A percentile compares a stretch with the other conserved stretches of the same genome.
These are phyloP conservation scores for Pseudovirgaria hyperparasitica DNA, from an alignment of 2,329 filamentous ascomycete genomes.

Conservation along the genomic window DNA sequence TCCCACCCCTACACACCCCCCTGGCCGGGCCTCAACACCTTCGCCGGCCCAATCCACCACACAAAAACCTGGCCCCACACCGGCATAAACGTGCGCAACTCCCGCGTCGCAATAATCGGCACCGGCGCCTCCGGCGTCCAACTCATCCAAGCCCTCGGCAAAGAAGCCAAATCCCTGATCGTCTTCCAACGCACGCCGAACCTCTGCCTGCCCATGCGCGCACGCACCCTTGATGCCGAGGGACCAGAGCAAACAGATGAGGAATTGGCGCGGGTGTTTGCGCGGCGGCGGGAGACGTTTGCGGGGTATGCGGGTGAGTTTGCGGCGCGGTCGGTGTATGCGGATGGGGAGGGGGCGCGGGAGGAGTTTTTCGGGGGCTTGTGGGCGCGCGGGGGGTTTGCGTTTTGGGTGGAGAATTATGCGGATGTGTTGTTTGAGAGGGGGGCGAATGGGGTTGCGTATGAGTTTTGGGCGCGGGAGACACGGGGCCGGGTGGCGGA, in stretches of 20 bases:
- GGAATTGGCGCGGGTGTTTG: slow-evolving; percentile 33
- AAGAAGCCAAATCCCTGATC: slow-evolving; percentile 10
- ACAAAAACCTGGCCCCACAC: slow-evolving; percentile 7
- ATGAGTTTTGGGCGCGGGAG: slow-evolving; percentile 32
- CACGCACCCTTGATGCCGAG: slow-evolving; percentile 28
- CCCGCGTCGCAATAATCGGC: slow-evolving; percentile 13
- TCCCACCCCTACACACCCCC: slow-evolving; percentile 10
- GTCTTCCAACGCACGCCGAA: slow-evolving; percentile 39
- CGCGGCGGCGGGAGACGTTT: slow-evolving; percentile 35
- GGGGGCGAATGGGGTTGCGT: slow-evolving; percentile 27
- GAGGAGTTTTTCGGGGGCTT: slow-evolving; percentile 24
- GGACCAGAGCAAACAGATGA: slow-evolving; percentile 32
- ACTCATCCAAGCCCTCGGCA: slow-evolving; percentile 14
- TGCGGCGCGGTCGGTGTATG: slow-evolving; percentile 36
- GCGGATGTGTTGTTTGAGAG: slow-evolving; percentile 21
- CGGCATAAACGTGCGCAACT: slow-evolving; percentile 2
- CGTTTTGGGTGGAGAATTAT: slow-evolving; percentile 21
- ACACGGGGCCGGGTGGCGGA: slow-evolving; percentile 23
- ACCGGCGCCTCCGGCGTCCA: slow-evolving; percentile 17
- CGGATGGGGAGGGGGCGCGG: slow-evolving; percentile 22
- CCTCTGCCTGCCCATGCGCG: slow-evolving; percentile 46
- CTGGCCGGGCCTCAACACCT: slow-evolving; percentile 9
- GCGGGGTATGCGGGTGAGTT: slow-evolving; percentile 44
- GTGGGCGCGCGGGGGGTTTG: slow-evolving; percentile 18
- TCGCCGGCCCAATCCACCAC: slow-evolving; percentile 13